These are phyloP conservation scores for Jasminum sambac DNA, from an alignment of 257 asterid genomes.

Conservation along the genomic window DNA sequence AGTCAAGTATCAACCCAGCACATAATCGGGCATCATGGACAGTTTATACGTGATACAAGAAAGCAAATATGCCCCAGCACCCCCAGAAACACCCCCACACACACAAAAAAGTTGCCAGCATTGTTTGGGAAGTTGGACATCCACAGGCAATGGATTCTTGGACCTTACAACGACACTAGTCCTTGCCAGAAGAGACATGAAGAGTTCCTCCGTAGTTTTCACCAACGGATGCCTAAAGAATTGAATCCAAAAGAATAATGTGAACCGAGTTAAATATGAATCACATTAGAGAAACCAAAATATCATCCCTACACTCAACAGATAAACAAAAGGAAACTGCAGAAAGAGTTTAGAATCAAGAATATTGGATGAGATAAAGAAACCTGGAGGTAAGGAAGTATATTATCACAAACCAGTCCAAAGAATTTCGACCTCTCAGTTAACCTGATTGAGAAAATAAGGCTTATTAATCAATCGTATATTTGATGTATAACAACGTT, in stretches of 20 bases:
- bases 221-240: constrained; percentile 61
- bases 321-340: not conserved
- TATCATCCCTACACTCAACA: constrained; percentile 15
- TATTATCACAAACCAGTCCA: constrained; percentile 42
- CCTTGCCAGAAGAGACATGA: constrained; percentile 33
- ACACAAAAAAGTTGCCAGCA: too few relatives aligned
- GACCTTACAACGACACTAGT: constrained; percentile 22
- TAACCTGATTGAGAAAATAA: constrained; percentile 54
- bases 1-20: constrained; percentile 10
- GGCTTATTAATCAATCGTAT: not conserved
- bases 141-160: constrained; percentile 9
- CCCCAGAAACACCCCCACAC: too few relatives aligned
- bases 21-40: constrained; percentile 7
- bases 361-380: constrained; percentile 5
- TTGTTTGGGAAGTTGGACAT: too few relatives aligned
- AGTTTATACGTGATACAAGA: constrained; percentile 10
- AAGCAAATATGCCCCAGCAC: too few relatives aligned
- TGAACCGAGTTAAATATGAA: constrained; percentile 6
- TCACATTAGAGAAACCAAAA: constrained; percentile 8
- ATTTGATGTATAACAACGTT: not conserved
- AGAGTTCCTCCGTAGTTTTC: constrained; percentile 84
- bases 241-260: constrained; percentile 17
- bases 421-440: constrained; percentile 55
- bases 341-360: not conserved
- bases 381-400: constrained; percentile 90